phyloP scores from a whole-genome alignment of 2,329 filamentous ascomycete genomes.

The Moelleriella libera region DNA sequence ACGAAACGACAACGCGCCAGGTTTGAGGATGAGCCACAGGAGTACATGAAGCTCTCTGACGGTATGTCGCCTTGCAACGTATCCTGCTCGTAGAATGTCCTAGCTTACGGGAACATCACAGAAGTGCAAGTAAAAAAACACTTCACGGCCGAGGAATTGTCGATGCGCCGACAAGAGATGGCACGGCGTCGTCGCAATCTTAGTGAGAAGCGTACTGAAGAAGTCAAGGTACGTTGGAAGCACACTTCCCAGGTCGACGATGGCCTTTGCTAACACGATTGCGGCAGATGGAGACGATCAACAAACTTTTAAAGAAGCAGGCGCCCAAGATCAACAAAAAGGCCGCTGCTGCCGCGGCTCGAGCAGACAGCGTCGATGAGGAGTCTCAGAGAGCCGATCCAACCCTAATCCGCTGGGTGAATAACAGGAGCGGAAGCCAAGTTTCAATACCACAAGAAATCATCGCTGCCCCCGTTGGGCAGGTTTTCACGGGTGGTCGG shows the following conservation, averaged over 20 bases:
- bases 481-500: conserved; percentile 31
- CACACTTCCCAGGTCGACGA: too few relatives aligned
- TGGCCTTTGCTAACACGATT: not conserved
- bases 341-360: conserved; percentile 24
- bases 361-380: conserved; percentile 33
- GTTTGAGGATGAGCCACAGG: conserved; percentile 39
- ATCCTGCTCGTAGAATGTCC: not conserved
- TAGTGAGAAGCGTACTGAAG: conserved; percentile 50
- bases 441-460: conserved; percentile 57
- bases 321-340: conserved; percentile 58
- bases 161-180: conserved; percentile 49
- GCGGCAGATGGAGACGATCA: conserved; percentile 72
- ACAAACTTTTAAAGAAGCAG: conserved; percentile 77
- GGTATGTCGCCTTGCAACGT: conserved; percentile 22
- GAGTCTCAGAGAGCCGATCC: conserved; percentile 38
- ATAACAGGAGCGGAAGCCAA: conserved; percentile 46
- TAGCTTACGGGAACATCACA: conserved; percentile 11
- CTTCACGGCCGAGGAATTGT: conserved; percentile 47
- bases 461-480: conserved; percentile 46
- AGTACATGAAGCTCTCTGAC: conserved; percentile 47
- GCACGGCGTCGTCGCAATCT: conserved; percentile 45
- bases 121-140: conserved; percentile 51
- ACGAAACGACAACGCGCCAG: conserved; percentile 45
- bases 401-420: conserved; percentile 57
- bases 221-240: conserved; percentile 45